Conservation (phyloP, 768 basidiomycete genomes). For the Panaeolus cyanescens region DNA sequence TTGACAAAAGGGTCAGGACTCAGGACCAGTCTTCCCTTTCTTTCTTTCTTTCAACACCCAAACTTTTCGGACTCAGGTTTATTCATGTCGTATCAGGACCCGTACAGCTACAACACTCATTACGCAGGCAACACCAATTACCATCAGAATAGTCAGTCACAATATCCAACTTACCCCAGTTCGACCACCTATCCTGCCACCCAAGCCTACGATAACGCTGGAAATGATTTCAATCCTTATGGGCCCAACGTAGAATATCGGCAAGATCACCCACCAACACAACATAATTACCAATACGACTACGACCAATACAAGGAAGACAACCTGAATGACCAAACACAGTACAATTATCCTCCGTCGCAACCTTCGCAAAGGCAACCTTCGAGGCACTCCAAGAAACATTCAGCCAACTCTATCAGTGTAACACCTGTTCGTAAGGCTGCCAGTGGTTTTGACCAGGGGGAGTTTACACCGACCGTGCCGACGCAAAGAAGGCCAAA, state of each 20-base stretch:
- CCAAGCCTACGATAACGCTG: conserved; percentile 54
- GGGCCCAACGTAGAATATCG: conserved; percentile 28
- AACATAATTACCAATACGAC: conserved; percentile 10
- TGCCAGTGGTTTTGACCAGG: conserved; percentile 40
- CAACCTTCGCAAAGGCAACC: conserved; percentile 10
- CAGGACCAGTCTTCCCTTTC: no score
- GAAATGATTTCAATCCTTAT: conserved; percentile 35
- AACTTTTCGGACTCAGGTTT: background rate
- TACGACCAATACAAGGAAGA: conserved; percentile 9
- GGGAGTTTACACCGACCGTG: conserved; percentile 38
- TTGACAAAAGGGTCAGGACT: background rate
- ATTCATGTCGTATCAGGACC: conserved; percentile 56
- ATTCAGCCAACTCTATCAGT: conserved; percentile 15
- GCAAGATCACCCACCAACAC: conserved; percentile 34
- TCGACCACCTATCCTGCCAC: conserved; percentile 58
- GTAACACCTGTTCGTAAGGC: conserved; percentile 26
- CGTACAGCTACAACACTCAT: conserved; percentile 37
- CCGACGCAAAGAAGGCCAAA: conserved; percentile 18
- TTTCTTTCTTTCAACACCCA: conserved; percentile 5
- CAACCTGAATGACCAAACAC: conserved; percentile 14
- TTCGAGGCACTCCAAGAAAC: conserved; percentile 12
- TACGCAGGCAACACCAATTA: background rate
- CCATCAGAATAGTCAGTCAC: conserved; percentile 24
- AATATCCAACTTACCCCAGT: conserved; percentile 33
- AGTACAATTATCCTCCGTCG: conserved; percentile 26